Evolutionary conservation across 345 rosid species (phyloP).

Genomic region (Arabis alpina): DNA sequence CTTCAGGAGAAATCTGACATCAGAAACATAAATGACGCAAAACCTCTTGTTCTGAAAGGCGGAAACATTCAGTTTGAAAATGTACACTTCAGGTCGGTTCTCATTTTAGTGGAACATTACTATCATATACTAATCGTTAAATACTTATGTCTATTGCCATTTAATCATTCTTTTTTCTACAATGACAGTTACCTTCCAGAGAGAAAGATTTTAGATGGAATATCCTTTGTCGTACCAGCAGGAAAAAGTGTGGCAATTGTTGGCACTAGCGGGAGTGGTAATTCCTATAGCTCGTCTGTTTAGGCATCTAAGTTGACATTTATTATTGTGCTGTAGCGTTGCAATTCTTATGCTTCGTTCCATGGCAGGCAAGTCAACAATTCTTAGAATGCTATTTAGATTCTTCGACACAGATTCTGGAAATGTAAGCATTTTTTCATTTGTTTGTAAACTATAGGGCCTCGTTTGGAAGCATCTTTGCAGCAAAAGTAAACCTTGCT

Average conservation of each 20-base stretch:
- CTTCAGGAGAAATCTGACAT: constrained; percentile 89
- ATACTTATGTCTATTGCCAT: constrained; percentile 25
- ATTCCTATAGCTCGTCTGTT: constrained; percentile 22
- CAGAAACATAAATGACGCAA: constrained; percentile 64
- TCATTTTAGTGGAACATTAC: constrained; percentile 21
- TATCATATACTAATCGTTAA: constrained; percentile 28
- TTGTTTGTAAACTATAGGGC: constrained; percentile 13
- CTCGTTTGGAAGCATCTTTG: constrained; percentile 29
- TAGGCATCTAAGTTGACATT: constrained; percentile 1
- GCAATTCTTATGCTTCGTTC: constrained; percentile 40
- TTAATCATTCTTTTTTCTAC: constrained; percentile 33
- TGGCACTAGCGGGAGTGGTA: constrained; percentile 99
- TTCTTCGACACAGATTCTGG: constrained; percentile 83
- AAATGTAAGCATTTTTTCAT: constrained; percentile 57
- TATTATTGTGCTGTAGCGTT: constrained; percentile 21
- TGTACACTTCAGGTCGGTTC: constrained; percentile 82
- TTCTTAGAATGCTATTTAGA: constrained; percentile 91
- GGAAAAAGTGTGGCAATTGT: constrained; percentile 98
- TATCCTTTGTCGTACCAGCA: constrained; percentile 86
- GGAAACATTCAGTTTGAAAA: constrained; percentile 84
- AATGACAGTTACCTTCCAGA: constrained; percentile 72
- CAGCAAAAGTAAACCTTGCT: constrained; percentile 20
- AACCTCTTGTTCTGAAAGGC: constrained; percentile 72
- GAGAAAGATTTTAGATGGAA: constrained; percentile 90
- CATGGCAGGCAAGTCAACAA: constrained; percentile 90